Evolutionary conservation across 2,329 filamentous ascomycete genomes (phyloP).

Genomic region (Sclerotinia spermophila): DNA sequence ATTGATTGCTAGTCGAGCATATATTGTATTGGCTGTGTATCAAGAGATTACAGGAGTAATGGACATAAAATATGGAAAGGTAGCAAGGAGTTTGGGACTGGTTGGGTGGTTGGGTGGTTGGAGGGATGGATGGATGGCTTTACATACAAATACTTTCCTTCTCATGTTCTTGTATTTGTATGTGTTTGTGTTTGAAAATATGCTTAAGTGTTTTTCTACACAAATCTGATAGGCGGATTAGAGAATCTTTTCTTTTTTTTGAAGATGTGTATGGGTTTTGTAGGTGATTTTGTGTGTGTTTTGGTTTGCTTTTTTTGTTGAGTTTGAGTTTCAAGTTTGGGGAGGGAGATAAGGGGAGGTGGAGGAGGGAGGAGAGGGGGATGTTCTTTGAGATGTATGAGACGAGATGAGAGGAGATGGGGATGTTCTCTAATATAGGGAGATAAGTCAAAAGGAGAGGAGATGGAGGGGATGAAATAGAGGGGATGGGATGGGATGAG

Average conservation of each 20-base stretch:
- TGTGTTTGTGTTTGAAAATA: background rate
- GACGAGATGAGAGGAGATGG: background rate
- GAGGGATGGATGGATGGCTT: background rate
- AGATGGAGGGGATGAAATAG: background rate
- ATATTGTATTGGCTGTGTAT: slow-evolving; percentile 1
- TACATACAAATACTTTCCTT: slow-evolving; percentile 6
- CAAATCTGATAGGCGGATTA: background rate
- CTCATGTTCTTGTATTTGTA: background rate
- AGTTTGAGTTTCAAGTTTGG: background rate
- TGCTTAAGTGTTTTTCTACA: background rate
- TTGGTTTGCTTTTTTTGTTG: background rate
- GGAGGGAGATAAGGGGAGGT: background rate
- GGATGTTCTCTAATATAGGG: background rate
- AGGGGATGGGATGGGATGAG: background rate
- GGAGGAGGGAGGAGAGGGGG: background rate
- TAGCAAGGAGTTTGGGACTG: slow-evolving; percentile 12
- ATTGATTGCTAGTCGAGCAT: background rate
- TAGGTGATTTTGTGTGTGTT: background rate
- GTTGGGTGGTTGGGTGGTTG: background rate
- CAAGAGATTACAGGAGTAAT: slow-evolving; percentile 2
- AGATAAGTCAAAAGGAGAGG: too few relatives aligned
- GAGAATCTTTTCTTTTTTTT: background rate
- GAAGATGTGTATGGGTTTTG: background rate
- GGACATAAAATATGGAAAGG: slow-evolving; percentile 1
- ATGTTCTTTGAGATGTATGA: too few relatives aligned